Conservation (phyloP, 2,329 filamentous ascomycete species). For the Geosmithia flava region DNA sequence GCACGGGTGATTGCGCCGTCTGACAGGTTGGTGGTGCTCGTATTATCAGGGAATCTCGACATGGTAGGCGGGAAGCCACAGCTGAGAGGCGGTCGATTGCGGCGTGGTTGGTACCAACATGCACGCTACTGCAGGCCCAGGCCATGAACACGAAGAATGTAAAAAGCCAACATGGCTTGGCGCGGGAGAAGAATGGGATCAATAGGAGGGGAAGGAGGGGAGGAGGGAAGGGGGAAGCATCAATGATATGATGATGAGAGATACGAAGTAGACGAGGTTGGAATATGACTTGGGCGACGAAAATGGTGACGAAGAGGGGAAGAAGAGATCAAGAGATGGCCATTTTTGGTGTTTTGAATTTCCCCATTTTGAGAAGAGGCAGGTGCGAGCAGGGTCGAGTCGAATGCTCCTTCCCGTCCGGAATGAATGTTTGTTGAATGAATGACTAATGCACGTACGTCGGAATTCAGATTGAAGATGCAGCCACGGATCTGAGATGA, state of each 20-base stretch:
- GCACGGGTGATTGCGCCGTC: too few relatives aligned
- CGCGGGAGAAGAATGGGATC: too few relatives aligned
- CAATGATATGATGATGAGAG: too few relatives aligned
- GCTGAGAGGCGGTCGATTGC: neutral
- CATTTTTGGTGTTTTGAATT: neutral
- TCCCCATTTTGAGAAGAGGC: too few relatives aligned
- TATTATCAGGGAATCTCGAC: neutral
- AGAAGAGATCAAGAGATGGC: neutral
- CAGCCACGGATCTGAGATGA: too few relatives aligned
- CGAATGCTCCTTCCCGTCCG: too few relatives aligned
- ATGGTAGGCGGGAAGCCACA: neutral
- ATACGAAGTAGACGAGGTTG: neutral
- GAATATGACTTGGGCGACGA: neutral
- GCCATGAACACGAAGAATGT: neutral
- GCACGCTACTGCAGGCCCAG: neutral
- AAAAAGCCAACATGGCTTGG: neutral
- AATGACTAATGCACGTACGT: too few relatives aligned
- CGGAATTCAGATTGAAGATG: too few relatives aligned
- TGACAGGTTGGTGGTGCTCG: neutral
- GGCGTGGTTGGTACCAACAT: neutral
- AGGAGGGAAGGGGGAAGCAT: too few relatives aligned
- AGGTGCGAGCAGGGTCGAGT: too few relatives aligned
- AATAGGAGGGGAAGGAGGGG: too few relatives aligned
- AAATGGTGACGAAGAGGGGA: neutral
- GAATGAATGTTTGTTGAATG: too few relatives aligned